phyloP scores from a whole-genome alignment of 768 basidiomycete species.

The Omphalotus guepiniiformis region DNA sequence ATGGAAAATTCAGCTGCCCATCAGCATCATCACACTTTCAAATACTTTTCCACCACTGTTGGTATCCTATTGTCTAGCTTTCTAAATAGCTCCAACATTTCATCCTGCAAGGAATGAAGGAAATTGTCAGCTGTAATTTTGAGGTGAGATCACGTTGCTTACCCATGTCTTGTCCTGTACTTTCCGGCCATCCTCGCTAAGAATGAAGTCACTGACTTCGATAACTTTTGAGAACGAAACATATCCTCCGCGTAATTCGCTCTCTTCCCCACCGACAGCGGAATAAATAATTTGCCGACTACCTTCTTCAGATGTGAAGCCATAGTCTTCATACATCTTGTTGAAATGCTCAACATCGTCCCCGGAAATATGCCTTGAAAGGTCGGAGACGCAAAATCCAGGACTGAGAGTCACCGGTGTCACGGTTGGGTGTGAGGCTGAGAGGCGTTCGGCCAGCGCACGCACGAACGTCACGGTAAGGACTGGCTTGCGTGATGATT shows the following conservation, averaged over 20 bases:
- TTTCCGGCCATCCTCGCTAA: conserved; percentile 23
- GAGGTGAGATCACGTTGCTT: conserved; percentile 12
- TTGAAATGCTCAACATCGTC: not conserved
- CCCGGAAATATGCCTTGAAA: conserved; percentile 12
- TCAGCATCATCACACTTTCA: conserved; percentile 1
- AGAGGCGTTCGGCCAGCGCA: conserved; percentile 20
- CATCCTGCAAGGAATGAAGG: conserved; percentile 15
- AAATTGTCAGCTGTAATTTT: not conserved
- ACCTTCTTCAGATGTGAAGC: conserved; percentile 24
- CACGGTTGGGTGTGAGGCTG: conserved; percentile 13
- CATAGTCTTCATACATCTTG: conserved; percentile 9
- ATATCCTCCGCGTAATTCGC: not conserved
- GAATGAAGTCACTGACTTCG: conserved; percentile 29
- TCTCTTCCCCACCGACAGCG: conserved; percentile 19
- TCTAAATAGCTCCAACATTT: conserved; percentile 20
- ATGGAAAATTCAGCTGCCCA: too few species aligned
- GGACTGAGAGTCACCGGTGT: conserved; percentile 21
- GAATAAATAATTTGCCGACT: conserved; percentile 30
- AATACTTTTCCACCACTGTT: not conserved
- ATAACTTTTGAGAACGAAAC: conserved; percentile 5
- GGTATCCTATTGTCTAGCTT: not conserved
- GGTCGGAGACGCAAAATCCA: conserved; percentile 26
- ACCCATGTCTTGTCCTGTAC: conserved; percentile 32
- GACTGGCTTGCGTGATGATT: conserved; percentile 15
- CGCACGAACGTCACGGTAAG: conserved; percentile 27